Evolutionary conservation across 1,139 yeast genomes (phyloP).

Genomic region (Zygosaccharomyces sapae): DNA sequence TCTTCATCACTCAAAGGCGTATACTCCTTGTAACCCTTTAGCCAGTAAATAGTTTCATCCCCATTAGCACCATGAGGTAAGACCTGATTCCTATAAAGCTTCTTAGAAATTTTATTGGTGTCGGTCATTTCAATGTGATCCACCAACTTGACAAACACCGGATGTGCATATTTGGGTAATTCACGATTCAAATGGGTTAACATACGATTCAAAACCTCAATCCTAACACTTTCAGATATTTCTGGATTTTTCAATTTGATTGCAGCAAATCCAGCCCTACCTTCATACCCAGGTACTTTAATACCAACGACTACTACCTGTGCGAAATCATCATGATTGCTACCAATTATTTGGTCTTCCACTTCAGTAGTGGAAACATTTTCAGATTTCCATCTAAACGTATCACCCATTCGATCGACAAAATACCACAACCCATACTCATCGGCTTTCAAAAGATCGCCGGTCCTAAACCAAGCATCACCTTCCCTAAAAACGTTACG

Average conservation of each 20-base stretch:
- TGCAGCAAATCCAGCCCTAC: conserved; percentile 90
- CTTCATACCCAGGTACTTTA: conserved; percentile 82
- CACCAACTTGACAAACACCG: conserved; percentile 72
- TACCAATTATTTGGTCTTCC: conserved; percentile 58
- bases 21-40: conserved; percentile 51
- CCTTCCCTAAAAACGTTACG: conserved; percentile 75
- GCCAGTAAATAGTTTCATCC: conserved; percentile 64
- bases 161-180: conserved; percentile 86
- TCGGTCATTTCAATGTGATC: conserved; percentile 62
- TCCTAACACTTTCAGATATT: conserved; percentile 37
- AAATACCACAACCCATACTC: conserved; percentile 70
- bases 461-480: conserved; percentile 89
- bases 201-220: conserved; percentile 36
- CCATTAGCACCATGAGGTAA: conserved; percentile 70
- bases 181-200: conserved; percentile 42
- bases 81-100: conserved; percentile 66
- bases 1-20: conserved; percentile 52
- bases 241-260: conserved; percentile 47
- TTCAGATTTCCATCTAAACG: conserved; percentile 96
- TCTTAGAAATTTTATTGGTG: conserved; percentile 84
- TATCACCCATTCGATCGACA: conserved; percentile 91
- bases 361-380: conserved; percentile 94
- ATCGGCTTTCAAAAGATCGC: conserved; percentile 75
- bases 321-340: conserved; percentile 43
- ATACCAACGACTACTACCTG: conserved; percentile 90